Conservation (phyloP, 805 yeast genomes). For the Grigorovia yakushimaensis region DNA sequence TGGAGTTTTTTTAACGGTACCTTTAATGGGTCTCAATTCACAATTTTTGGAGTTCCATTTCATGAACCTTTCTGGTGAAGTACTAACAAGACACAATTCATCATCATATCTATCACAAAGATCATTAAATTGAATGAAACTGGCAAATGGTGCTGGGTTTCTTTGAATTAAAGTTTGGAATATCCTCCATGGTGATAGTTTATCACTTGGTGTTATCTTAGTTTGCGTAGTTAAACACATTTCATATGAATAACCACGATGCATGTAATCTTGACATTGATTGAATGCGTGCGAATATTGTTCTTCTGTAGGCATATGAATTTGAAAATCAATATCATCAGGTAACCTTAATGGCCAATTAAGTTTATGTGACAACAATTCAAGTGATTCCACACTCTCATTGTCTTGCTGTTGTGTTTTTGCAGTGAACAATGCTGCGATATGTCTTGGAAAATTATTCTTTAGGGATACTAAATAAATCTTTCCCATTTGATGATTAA, state of each 20-base stretch:
- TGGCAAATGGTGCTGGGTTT: conserved; percentile 91
- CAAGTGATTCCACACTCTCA: no score
- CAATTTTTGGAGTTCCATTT: conserved; percentile 59
- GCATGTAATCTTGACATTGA: conserved; percentile 56
- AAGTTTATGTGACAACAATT: conserved; percentile 10
- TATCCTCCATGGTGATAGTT: conserved; percentile 61
- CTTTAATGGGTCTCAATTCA: conserved; percentile 84
- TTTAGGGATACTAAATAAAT: conserved; percentile 46
- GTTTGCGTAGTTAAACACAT: conserved; percentile 80
- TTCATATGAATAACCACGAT: conserved; percentile 86
- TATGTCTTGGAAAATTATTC: conserved; percentile 25
- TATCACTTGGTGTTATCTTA: conserved; percentile 40
- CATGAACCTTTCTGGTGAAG: conserved; percentile 91
- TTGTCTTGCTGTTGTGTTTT: conserved; percentile 3
- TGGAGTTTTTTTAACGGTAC: no score
- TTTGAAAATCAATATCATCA: conserved; percentile 18
- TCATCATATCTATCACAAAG: conserved; percentile 40
- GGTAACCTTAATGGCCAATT: conserved; percentile 13
- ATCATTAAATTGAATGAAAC: conserved; percentile 54
- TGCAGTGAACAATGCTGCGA: conserved; percentile 3
- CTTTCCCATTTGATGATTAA: conserved; percentile 37
- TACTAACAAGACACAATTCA: conserved; percentile 49
- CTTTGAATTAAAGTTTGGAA: conserved; percentile 59
- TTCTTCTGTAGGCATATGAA: conserved; percentile 41
- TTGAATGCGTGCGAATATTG: conserved; percentile 47